Evolutionary conservation across 257 asterid genomes (phyloP), one percentile per base, ranked within the genome.

Genomic region (Solanum pimpinellifolium): DNA sequence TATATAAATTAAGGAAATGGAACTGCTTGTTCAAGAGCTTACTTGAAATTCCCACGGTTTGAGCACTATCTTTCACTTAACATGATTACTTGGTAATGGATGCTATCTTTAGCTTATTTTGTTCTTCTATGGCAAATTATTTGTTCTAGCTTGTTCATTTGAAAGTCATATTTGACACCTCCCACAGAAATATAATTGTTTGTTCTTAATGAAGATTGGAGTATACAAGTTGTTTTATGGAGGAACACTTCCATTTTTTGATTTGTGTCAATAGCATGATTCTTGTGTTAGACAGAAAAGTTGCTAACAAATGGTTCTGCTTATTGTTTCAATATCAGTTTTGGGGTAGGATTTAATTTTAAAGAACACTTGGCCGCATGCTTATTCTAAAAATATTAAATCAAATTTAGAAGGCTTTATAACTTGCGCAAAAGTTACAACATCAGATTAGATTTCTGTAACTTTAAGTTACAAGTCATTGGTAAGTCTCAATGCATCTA

Each of bases 271-370:
- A 39, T 75, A 41, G 59, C 35, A 75, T 41, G 83, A 75, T 75
- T 56, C 83, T 12, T 75, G 59, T 75, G 52, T 41, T 41, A n/a
- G 33, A 41, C 80, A 35, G 88, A 91, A n/a, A 89, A 83, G 75
- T 86, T 33, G 87, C 88, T 70, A 91, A 87, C 37, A 83, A 25
- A 47, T 85, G n/a, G 21, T 23, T 75, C 72, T 68, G 80, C 80
- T 11, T 59, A 20, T 35, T 83, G 21, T 52, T 59, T 1, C 59
- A 21, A 6, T 42, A n/a, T 41, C 83, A 75, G 35, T 23, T 41
- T 41, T 41, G 56, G 83, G 33, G 33, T 41, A 75, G 41, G 83
- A 6, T 41, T 41, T 23, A 12, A 33, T 39, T 41, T 75, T 23
- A 11, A 41, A 31, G 52, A 75, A 75, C 23, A 23, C 59, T 41